Evolutionary conservation across 106 monocot genomes (phyloP).

Genomic region (Phalaenopsis equestris): DNA sequence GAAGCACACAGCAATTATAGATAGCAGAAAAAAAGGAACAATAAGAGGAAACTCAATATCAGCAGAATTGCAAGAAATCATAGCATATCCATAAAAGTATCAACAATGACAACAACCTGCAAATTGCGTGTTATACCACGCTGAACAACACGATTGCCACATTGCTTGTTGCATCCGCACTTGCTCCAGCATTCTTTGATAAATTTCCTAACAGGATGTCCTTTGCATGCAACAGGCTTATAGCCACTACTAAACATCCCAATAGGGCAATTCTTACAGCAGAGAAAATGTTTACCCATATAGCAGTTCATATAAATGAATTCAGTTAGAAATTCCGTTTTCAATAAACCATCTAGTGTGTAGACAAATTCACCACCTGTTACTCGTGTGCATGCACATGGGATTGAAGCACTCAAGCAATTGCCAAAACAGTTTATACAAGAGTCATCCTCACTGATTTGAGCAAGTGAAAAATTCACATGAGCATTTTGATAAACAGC

Average conservation of each 20-base stretch:
- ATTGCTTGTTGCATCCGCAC: slow-evolving; percentile 78
- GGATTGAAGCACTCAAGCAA: slow-evolving; percentile 56
- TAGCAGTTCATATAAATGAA: slow-evolving; percentile 39
- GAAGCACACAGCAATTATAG: slow-evolving; percentile 7
- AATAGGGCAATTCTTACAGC: slow-evolving; percentile 73
- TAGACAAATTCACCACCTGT: slow-evolving; percentile 86
- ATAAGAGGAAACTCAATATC: not conserved
- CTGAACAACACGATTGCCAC: slow-evolving; percentile 85
- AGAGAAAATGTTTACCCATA: slow-evolving; percentile 35
- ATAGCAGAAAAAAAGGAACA: not conserved
- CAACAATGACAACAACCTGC: slow-evolving; percentile 32
- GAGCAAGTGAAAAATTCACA: slow-evolving; percentile 74
- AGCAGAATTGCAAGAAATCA: not conserved
- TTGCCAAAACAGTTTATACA: slow-evolving; percentile 74
- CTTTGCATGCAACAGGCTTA: slow-evolving; percentile 58
- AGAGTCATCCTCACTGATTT: slow-evolving; percentile 79
- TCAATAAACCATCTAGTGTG: slow-evolving; percentile 50
- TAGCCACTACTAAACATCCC: slow-evolving; percentile 52
- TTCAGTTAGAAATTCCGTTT: slow-evolving; percentile 57
- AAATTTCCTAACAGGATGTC: slow-evolving; percentile 64
- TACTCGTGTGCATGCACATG: slow-evolving; percentile 76
- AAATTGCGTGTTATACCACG: slow-evolving; percentile 65
- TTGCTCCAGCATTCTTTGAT: slow-evolving; percentile 97
- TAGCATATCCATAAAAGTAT: not conserved
- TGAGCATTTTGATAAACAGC: slow-evolving; percentile 68